Percentiles rank a stretch among this genome's conserved stretches.
Evolutionary conservation across 148 eudicot genomes (phyloP).

Genomic region (Cornus controversa): DNA sequence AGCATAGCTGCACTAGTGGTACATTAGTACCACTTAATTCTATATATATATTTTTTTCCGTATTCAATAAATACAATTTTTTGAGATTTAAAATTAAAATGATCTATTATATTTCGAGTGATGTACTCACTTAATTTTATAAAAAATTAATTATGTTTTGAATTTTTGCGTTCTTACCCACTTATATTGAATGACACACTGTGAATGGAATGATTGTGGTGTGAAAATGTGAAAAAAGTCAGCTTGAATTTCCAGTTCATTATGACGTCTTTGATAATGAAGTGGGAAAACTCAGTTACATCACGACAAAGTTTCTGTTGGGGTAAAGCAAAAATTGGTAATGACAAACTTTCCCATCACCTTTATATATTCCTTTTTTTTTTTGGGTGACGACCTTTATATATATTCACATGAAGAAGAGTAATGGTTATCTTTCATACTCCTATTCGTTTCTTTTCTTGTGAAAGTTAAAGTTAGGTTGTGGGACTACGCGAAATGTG

Average conservation of each 20-base stretch:
- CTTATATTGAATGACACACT: no score
- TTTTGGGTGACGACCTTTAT: no score
- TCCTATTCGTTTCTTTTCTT: neutral
- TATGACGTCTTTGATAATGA: neutral
- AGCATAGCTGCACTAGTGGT: no score
- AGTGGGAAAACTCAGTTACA: neutral
- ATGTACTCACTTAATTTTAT: no score
- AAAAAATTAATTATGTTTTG: no score
- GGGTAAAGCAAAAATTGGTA: neutral
- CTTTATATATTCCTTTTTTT: neutral
- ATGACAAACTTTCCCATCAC: neutral
- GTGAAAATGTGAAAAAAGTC: slow-evolving; percentile 3
- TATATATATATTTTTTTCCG: no score
- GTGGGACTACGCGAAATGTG: neutral
- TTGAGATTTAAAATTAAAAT: no score
- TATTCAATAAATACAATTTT: no score
- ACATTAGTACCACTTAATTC: no score
- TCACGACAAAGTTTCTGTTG: neutral
- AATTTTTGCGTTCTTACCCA: no score
- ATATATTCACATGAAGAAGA: neutral
- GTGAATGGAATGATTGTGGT: neutral
- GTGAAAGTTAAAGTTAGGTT: neutral
- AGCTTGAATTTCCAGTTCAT: neutral
- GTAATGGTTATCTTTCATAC: neutral
- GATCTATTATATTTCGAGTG: no score